Evolutionary conservation across 768 basidiomycete genomes (phyloP).

Genomic region (Lentinula lateritia): DNA sequence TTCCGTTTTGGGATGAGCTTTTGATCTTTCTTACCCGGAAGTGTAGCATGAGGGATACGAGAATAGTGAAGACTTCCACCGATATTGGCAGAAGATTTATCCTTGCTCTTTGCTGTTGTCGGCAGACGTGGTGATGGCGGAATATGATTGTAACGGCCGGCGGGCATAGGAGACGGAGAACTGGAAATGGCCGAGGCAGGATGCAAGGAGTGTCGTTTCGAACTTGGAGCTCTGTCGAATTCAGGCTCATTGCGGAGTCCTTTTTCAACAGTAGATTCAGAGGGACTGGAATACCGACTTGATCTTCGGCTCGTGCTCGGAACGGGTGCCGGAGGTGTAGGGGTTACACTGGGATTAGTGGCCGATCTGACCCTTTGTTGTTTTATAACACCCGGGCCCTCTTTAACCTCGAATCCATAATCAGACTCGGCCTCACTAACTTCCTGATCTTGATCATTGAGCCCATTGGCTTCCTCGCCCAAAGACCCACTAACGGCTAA

Average conservation of each 20-base stretch:
- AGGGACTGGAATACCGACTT: neutral
- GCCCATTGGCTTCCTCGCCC: conserved; percentile 13
- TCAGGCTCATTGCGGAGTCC: neutral
- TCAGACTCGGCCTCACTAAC: conserved; percentile 18
- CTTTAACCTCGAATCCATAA: conserved; percentile 18
- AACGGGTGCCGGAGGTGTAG: neutral
- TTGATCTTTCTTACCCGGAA: neutral
- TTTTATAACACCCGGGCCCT: neutral
- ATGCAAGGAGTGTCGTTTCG: neutral
- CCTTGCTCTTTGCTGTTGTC: neutral
- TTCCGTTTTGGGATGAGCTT: neutral
- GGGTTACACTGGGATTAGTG: no score
- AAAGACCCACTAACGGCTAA: conserved; percentile 28
- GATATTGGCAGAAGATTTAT: neutral
- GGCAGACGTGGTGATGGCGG: neutral
- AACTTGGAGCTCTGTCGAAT: neutral
- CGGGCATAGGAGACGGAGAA: neutral
- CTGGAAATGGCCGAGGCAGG: neutral
- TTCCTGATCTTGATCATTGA: conserved; percentile 11
- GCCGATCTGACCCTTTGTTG: neutral
- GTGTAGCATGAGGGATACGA: neutral
- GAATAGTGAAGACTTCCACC: neutral
- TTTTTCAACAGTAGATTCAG: neutral
- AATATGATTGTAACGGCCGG: neutral
- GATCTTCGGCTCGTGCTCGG: neutral